Evolutionary conservation across 2,329 filamentous ascomycete species (phyloP).

Genomic region (Fusarium sp.): DNA sequence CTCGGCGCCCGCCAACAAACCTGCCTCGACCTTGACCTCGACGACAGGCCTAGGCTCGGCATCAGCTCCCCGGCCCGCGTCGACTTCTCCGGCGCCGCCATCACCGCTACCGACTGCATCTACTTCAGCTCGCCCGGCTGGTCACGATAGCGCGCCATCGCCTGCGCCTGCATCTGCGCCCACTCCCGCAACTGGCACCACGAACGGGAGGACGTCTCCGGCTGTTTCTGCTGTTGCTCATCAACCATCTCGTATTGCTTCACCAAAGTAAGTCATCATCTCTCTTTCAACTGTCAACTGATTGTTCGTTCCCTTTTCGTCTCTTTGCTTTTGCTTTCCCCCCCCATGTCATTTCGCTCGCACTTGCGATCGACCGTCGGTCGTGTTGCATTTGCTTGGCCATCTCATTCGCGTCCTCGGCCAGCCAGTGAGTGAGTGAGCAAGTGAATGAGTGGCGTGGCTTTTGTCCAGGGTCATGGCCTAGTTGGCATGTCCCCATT

Average conservation of each 20-base stretch:
- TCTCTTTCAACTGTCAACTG: not conserved
- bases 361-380: conserved; percentile 1
- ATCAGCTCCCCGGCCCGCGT: conserved; percentile 16
- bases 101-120: conserved; percentile 30
- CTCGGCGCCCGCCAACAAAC: conserved; percentile 15
- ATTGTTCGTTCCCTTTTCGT: not conserved
- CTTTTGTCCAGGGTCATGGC: conserved; percentile 38
- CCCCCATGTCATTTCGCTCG: not conserved
- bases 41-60: conserved; percentile 9
- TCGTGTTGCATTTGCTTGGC: conserved; percentile 16
- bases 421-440: conserved; percentile 38
- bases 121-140: conserved; percentile 23
- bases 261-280: conserved; percentile 29
- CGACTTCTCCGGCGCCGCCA: conserved; percentile 19
- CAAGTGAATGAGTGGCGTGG: conserved; percentile 41
- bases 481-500: conserved; percentile 44
- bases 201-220: conserved; percentile 25
- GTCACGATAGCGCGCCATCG: conserved; percentile 35
- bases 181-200: conserved; percentile 13
- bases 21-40: conserved; percentile 3
- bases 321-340: not conserved
- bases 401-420: conserved; percentile 32
- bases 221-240: not conserved
- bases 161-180: conserved; percentile 19
- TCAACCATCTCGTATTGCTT: conserved; percentile 8